These are phyloP conservation scores for Pythium volutum DNA, from an alignment of 352 stramenopile genomes.

Conservation along the genomic window DNA sequence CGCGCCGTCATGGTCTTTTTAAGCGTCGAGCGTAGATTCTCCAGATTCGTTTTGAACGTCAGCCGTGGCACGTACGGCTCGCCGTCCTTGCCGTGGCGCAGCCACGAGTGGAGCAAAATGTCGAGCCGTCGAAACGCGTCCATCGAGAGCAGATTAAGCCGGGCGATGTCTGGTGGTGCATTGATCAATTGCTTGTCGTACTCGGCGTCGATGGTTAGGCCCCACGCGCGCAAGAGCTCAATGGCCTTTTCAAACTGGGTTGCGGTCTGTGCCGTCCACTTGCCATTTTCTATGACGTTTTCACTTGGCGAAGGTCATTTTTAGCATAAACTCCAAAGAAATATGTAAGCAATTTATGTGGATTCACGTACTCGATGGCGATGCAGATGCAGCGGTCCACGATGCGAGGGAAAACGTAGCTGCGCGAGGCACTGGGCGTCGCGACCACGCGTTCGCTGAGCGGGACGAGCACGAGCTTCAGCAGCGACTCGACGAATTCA, in stretches of 20 bases:
- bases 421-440: constrained; percentile 36
- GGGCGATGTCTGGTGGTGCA: constrained; percentile 10
- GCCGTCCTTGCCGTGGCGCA: constrained; percentile 26
- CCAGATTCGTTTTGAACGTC: constrained; percentile 25
- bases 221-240: constrained; percentile 45
- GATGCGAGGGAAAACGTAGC: constrained; percentile 47
- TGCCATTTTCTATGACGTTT: constrained; percentile 39
- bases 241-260: constrained; percentile 49
- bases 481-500: constrained; percentile 49
- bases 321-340: background rate
- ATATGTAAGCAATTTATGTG: background rate
- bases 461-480: constrained; percentile 47
- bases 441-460: constrained; percentile 40
- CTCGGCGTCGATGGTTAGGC: constrained; percentile 42
- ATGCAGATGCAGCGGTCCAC: constrained; percentile 56
- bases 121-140: constrained; percentile 44
- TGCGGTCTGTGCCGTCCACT: constrained; percentile 40
- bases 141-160: constrained; percentile 5
- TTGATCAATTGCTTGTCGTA: constrained; percentile 37
- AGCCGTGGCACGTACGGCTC: constrained; percentile 11
- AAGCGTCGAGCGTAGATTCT: constrained; percentile 20
- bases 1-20: constrained; percentile 24
- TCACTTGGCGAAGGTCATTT: constrained; percentile 22
- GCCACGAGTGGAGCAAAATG: constrained; percentile 32
- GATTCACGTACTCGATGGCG: constrained; percentile 52